These are phyloP conservation scores for Barbatosphaeria neglecta DNA, from an alignment of 495 filamentous ascomycete genomes.

Conservation along the genomic window DNA sequence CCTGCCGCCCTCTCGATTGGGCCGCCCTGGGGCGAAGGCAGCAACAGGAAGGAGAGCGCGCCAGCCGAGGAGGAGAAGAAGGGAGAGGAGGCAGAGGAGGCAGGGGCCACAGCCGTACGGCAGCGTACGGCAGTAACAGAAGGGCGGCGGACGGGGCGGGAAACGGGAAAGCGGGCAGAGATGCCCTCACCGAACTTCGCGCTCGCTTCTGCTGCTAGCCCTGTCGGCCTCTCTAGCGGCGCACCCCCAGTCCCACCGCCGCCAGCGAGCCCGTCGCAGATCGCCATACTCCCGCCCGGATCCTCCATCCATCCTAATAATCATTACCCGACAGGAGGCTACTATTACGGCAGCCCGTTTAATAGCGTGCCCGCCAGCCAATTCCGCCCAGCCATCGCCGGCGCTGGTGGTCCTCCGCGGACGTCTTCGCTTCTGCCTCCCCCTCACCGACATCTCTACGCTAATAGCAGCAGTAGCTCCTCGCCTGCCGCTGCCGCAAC, in stretches of 20 bases:
- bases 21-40: background rate
- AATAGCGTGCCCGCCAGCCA: background rate
- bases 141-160: background rate
- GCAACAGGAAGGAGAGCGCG: background rate
- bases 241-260: background rate
- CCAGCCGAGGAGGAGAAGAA: background rate
- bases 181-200: conserved; percentile 1
- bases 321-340: background rate
- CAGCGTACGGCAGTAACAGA: background rate
- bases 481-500: background rate
- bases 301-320: background rate
- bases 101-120: too few species aligned
- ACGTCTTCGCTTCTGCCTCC: conserved; percentile 23
- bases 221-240: background rate
- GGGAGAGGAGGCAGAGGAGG: background rate
- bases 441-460: conserved; percentile 13
- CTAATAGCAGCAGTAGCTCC: background rate
- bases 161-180: background rate
- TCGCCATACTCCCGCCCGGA: background rate
- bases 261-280: background rate
- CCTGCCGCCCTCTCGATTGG: background rate
- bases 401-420: too few species aligned
- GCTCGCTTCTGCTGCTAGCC: background rate
- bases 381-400: too few species aligned
- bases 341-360: background rate